Evolutionary conservation across 1,284 basidiomycete species (phyloP).

Genomic region (Tausonia pullulans): DNA sequence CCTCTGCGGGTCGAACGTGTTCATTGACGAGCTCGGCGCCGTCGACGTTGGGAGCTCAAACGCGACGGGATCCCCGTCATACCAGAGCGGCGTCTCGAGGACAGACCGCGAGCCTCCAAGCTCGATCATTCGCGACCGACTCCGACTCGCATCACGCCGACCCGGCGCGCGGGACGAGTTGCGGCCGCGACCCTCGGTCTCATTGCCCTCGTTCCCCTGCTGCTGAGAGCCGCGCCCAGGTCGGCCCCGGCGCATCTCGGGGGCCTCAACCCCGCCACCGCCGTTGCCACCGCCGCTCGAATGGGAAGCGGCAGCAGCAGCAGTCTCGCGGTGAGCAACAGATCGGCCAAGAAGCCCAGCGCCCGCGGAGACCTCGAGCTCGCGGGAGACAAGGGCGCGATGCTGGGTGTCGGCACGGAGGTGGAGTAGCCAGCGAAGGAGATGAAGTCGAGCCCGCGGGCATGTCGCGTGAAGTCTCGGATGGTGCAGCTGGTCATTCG

Average conservation of each 20-base stretch:
- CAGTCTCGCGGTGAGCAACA: no score
- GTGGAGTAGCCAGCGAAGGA: conserved; percentile 79
- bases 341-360: conserved; percentile 31
- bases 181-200: conserved; percentile 14
- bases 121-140: conserved; percentile 50
- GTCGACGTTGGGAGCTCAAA: conserved; percentile 57
- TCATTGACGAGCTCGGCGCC: conserved; percentile 57
- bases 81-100: conserved; percentile 53
- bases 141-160: conserved; percentile 47
- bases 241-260: no score
- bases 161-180: conserved; percentile 9
- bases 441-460: conserved; percentile 53
- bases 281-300: no score
- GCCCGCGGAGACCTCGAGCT: conserved; percentile 33
- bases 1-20: conserved; percentile 54
- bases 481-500: conserved; percentile 17
- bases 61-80: conserved; percentile 57
- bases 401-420: conserved; percentile 87
- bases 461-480: conserved; percentile 35
- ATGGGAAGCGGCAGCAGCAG: no score
- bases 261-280: no score
- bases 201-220: conserved; percentile 2
- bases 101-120: conserved; percentile 22
- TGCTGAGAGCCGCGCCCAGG: neutral
- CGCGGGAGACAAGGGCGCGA: conserved; percentile 55